These are phyloP conservation scores for Calonectria hongkongensis DNA, from an alignment of 2,329 filamentous ascomycete genomes.

Conservation along the genomic window DNA sequence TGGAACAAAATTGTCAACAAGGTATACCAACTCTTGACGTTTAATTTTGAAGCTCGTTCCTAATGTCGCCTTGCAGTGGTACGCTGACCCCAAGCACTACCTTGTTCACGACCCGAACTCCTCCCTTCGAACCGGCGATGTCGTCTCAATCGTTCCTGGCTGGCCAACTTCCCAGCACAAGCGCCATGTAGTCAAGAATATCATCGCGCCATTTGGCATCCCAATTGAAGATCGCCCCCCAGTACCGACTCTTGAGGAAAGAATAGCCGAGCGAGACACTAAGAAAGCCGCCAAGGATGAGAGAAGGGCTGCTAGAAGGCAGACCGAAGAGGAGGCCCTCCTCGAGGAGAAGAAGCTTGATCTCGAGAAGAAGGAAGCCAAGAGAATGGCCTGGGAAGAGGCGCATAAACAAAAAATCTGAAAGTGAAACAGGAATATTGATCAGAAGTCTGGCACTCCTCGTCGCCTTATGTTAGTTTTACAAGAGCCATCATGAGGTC, in stretches of 20 bases:
- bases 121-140: conserved; percentile 83
- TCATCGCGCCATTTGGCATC: conserved; percentile 81
- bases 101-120: conserved; percentile 87
- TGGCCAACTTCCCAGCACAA: conserved; percentile 80
- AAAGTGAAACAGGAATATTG: conserved; percentile 42
- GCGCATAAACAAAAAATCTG: conserved; percentile 43
- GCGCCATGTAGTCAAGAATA: conserved; percentile 83
- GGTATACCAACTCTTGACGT: conserved; percentile 64
- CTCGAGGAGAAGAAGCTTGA: conserved; percentile 54
- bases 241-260: conserved; percentile 79
- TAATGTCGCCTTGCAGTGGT: conserved; percentile 72
- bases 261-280: conserved; percentile 71
- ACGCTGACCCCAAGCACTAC: conserved; percentile 77
- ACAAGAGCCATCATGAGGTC: background rate
- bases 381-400: conserved; percentile 51
- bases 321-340: conserved; percentile 49
- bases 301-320: conserved; percentile 64
- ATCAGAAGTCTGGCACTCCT: conserved; percentile 25
- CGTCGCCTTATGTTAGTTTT: background rate
- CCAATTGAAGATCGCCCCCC: conserved; percentile 79
- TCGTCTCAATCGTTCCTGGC: conserved; percentile 81
- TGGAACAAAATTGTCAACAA: conserved; percentile 86
- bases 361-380: conserved; percentile 51
- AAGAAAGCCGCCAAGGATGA: conserved; percentile 75
- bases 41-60: background rate